A percentile compares a stretch with the other conserved stretches of the same genome.
These are phyloP conservation scores for Sporothrix curviconia DNA, from an alignment of 2,329 filamentous ascomycete species.

Conservation along the genomic window DNA sequence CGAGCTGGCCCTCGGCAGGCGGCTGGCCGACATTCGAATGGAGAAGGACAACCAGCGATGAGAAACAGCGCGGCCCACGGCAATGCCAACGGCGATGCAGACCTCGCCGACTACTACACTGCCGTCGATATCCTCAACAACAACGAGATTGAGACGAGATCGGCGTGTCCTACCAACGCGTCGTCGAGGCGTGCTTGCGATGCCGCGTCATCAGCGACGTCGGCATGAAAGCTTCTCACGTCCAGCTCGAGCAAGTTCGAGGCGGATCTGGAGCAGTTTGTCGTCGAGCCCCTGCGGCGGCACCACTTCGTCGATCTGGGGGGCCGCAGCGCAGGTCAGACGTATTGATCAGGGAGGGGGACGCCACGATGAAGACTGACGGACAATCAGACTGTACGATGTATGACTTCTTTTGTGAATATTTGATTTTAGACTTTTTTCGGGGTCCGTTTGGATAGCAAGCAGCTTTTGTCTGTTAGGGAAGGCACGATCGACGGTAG, in stretches of 20 bases:
- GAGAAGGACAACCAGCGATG: background rate
- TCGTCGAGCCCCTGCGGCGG: constrained; percentile 16
- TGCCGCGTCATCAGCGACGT: constrained; percentile 16
- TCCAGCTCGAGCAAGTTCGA: constrained; percentile 16
- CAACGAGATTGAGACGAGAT: constrained; percentile 20
- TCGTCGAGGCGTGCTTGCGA: constrained; percentile 16
- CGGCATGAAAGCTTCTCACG: constrained; percentile 12
- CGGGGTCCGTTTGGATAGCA: too few relatives aligned
- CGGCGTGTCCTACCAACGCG: constrained; percentile 16
- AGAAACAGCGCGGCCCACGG: background rate
- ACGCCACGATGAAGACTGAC: background rate
- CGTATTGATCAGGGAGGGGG: constrained; percentile 1
- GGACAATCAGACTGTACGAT: too few relatives aligned
- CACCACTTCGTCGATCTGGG: constrained; percentile 17
- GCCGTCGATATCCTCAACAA: constrained; percentile 17
- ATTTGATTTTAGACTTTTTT: too few relatives aligned
- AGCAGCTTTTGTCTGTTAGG: too few relatives aligned
- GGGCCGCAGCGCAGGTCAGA: constrained; percentile 6
- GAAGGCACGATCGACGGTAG: too few relatives aligned
- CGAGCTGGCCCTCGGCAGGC: constrained; percentile 16
- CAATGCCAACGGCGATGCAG: constrained; percentile 6
- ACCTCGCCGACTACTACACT: constrained; percentile 18
- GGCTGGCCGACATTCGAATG: constrained; percentile 14
- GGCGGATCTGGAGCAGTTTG: constrained; percentile 16
- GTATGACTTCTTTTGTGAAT: too few relatives aligned